phyloP scores from a whole-genome alignment of 495 filamentous ascomycete genomes.

The Penicillium coffeae region DNA sequence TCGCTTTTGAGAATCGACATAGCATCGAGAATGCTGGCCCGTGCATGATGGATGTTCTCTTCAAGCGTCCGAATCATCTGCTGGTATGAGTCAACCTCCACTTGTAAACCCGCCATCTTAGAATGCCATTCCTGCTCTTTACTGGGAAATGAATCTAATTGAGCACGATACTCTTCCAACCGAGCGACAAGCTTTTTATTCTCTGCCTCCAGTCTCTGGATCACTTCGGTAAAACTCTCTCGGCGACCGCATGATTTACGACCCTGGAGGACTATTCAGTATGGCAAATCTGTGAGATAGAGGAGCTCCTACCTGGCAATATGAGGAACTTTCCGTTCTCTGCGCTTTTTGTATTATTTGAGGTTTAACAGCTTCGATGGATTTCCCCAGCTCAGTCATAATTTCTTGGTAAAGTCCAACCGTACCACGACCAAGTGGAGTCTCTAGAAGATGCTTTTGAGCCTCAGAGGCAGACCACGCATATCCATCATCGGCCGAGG shows the following conservation, averaged over 20 bases:
- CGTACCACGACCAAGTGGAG: not conserved
- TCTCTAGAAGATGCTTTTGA: slow-evolving; percentile 4
- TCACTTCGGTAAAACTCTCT: not conserved
- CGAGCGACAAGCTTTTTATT: not conserved
- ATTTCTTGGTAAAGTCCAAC: not conserved
- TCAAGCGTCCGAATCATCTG: not conserved
- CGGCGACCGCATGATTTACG: too few relatives aligned
- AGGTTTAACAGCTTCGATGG: not conserved
- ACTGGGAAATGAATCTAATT: not conserved
- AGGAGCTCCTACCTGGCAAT: not conserved
- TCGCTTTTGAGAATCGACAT: not conserved
- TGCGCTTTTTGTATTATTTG: not conserved
- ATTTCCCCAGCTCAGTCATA: not conserved
- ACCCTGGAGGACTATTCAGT: too few relatives aligned
- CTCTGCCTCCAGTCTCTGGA: not conserved
- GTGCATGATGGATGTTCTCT: not conserved
- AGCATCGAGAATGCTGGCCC: not conserved
- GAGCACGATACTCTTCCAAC: not conserved
- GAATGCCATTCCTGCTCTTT: not conserved
- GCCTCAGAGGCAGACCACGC: slow-evolving; percentile 9
- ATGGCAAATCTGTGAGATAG: not conserved
- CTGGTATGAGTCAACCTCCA: not conserved
- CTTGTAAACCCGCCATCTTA: not conserved
- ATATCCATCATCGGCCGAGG: slow-evolving; percentile 11
- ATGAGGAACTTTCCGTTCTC: not conserved